phyloP scores from a whole-genome alignment of 129 eudicot genomes.

The Centaurea solstitialis region DNA sequence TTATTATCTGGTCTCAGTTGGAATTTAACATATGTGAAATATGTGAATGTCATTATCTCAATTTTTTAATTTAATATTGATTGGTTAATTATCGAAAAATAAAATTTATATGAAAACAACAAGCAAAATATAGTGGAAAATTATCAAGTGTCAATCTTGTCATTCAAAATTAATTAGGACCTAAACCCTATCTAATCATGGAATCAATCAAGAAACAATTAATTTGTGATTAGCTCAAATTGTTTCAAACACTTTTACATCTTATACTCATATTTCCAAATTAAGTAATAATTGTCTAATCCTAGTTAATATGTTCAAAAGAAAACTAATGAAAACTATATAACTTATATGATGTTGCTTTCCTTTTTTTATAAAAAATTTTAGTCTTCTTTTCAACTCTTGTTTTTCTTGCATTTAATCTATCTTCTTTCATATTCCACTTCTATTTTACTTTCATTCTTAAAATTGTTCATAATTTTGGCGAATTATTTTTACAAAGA shows the following conservation, averaged over 20 bases:
- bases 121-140: too few relatives aligned
- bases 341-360: not conserved
- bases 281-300: not conserved
- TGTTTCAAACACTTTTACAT: conserved; percentile 7
- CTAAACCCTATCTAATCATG: conserved; percentile 11
- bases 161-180: conserved; percentile 3
- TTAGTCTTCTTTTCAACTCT: too few relatives aligned
- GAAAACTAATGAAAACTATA: not conserved
- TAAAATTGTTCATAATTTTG: too few relatives aligned
- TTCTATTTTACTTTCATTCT: too few relatives aligned
- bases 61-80: too few relatives aligned
- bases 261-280: conserved; percentile 3
- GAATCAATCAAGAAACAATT: conserved; percentile 9
- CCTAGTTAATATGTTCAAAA: not conserved
- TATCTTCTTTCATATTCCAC: too few relatives aligned
- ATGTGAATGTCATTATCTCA: too few relatives aligned
- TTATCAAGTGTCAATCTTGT: not conserved
- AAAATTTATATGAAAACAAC: not conserved
- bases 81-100: too few relatives aligned
- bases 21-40: too few relatives aligned
- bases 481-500: too few relatives aligned
- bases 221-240: not conserved
- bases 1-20: not conserved
- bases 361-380: not conserved
- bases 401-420: too few relatives aligned